phyloP scores from a whole-genome alignment of 257 asterid species.

The Prunella vulgaris region DNA sequence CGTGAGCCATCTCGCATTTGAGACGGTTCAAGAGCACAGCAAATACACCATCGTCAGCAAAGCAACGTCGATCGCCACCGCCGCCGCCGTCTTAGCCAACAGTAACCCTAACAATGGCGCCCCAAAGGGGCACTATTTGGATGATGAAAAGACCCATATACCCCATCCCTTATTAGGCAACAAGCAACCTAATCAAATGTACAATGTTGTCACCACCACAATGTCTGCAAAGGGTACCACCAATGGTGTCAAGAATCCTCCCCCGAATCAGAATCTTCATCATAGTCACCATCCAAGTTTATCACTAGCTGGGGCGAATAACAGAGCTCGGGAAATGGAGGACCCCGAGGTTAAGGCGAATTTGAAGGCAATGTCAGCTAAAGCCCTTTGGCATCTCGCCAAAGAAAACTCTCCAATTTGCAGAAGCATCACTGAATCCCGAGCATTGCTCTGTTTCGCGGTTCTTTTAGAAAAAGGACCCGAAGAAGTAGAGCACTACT shows the following conservation, averaged over 20 bases:
- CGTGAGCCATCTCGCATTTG: constrained; percentile 61
- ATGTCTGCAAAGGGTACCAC: constrained; percentile 44
- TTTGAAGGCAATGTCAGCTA: constrained; percentile 79
- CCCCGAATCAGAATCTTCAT: constrained; percentile 24
- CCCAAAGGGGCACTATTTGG: constrained; percentile 27
- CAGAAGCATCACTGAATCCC: constrained; percentile 75
- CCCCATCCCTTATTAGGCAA: constrained; percentile 47
- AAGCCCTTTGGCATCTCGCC: constrained; percentile 78
- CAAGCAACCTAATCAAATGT: constrained; percentile 46
- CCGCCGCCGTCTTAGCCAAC: constrained; percentile 62
- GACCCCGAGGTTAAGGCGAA: constrained; percentile 63
- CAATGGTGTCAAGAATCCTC: neutral
- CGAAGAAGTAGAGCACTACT: constrained; percentile 53
- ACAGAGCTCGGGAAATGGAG: constrained; percentile 65
- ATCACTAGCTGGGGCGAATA: constrained; percentile 38
- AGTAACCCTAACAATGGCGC: neutral
- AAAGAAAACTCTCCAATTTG: constrained; percentile 63
- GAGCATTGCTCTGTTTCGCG: constrained; percentile 69
- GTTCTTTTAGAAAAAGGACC: constrained; percentile 67
- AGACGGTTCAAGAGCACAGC: constrained; percentile 68
- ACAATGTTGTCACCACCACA: constrained; percentile 44
- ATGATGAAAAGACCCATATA: constrained; percentile 36
- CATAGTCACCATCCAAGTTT: constrained; percentile 30
- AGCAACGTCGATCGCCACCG: constrained; percentile 66
- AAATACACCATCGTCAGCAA: constrained; percentile 57